A percentile compares a stretch with the other conserved stretches of the same genome.
Evolutionary conservation across 179 eudicot genomes (phyloP).

Genomic region (Silene coronaria): DNA sequence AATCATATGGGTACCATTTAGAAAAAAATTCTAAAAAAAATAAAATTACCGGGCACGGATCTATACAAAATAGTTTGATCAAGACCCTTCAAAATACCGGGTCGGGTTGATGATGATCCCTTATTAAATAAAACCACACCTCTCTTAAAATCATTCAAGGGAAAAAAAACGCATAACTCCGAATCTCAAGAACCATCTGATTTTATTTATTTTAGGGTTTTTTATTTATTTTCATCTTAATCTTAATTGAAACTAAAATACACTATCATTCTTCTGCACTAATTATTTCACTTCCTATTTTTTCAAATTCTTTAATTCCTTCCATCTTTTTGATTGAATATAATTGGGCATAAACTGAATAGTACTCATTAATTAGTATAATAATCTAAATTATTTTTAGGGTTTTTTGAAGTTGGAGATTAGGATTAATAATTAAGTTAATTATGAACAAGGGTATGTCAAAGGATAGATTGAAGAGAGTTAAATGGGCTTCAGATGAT

Average conservation of each 20-base stretch:
- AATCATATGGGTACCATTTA: no score
- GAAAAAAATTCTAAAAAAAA: no score
- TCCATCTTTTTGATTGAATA: background rate
- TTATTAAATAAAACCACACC: background rate
- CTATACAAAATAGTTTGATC: background rate
- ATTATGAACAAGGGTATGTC: conserved; percentile 23
- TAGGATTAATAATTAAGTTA: background rate
- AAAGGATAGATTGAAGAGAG: conserved; percentile 23
- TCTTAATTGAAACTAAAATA: conserved; percentile 7
- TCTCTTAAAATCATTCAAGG: background rate
- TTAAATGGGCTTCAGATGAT: conserved; percentile 35
- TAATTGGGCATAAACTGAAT: background rate
- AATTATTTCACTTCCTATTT: background rate
- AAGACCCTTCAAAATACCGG: background rate
- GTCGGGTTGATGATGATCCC: background rate
- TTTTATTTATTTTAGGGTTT: conserved; percentile 6
- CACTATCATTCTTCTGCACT: background rate
- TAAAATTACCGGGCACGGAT: no score
- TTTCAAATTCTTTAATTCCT: conserved; percentile 3
- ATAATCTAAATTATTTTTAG: background rate
- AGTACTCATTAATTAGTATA: background rate
- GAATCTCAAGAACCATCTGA: conserved; percentile 15
- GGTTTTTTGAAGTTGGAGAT: background rate
- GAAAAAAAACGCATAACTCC: conserved; percentile 1
- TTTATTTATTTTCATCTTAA: background rate